Conservation (phyloP, 192 early-diverging fungal species). For the Linnemannia exigua region DNA sequence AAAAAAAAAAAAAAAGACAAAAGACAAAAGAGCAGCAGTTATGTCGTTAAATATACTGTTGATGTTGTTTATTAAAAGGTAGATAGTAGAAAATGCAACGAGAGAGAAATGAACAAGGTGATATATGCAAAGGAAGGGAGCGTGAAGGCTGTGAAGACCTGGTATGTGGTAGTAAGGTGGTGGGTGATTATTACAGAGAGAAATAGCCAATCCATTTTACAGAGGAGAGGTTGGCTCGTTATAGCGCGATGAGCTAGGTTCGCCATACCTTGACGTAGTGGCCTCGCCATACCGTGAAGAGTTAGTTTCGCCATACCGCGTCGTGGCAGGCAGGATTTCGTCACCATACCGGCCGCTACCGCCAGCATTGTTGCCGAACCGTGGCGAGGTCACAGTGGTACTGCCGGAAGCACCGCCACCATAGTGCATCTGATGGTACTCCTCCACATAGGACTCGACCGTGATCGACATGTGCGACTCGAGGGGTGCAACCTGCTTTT, state of each 20-base stretch:
- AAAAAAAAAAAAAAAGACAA: neutral
- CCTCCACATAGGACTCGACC: slow-evolving; percentile 47
- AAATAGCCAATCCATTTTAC: neutral
- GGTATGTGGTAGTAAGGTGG: neutral
- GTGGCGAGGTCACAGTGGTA: neutral
- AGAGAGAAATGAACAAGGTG: neutral
- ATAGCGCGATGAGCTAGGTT: neutral
- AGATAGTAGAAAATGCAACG: neutral
- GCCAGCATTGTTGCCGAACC: neutral
- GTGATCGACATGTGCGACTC: slow-evolving; percentile 39
- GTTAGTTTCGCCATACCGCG: slow-evolving; percentile 2
- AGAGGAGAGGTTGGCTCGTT: neutral
- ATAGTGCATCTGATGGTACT: slow-evolving; percentile 40
- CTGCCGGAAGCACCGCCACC: neutral
- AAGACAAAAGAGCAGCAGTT: neutral
- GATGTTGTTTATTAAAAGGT: neutral
- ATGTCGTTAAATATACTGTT: neutral
- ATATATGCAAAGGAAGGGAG: slow-evolving; percentile 2
- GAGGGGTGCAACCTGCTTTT: slow-evolving; percentile 33
- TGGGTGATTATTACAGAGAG: neutral
- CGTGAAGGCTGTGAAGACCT: neutral
- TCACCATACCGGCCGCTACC: neutral
- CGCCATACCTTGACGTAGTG: neutral
- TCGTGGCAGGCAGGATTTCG: neutral
- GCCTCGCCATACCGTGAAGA: neutral